These are phyloP conservation scores for Pichia sp. DNA, from an alignment of 1,139 yeast genomes.

Conservation along the genomic window DNA sequence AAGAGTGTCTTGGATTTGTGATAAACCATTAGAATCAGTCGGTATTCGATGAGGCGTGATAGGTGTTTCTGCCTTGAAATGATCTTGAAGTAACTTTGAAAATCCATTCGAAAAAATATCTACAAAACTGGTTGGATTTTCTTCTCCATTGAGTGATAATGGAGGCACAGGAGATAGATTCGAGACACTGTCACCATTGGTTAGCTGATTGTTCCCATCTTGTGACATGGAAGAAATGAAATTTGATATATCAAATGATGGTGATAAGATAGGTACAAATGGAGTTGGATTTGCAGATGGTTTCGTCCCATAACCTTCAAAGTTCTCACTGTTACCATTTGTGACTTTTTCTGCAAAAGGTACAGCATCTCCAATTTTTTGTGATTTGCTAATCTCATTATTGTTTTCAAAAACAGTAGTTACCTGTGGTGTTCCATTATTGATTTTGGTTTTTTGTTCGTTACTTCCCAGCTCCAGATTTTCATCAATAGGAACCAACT, in stretches of 20 bases:
- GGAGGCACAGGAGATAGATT: constrained; percentile 4
- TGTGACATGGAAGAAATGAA: background rate
- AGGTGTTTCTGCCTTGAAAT: constrained; percentile 17
- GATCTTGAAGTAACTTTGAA: constrained; percentile 24
- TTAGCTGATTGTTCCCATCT: background rate
- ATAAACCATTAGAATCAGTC: background rate
- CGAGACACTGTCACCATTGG: background rate
- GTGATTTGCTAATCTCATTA: too few species aligned
- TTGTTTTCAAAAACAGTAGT: too few species aligned
- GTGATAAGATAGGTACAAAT: background rate
- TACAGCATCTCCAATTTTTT: too few species aligned
- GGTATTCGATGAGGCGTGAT: too few species aligned
- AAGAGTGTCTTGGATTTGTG: constrained; percentile 19
- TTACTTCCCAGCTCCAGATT: too few species aligned
- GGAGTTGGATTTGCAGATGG: background rate
- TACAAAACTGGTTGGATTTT: constrained; percentile 12
- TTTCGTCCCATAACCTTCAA: background rate
- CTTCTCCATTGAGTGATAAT: constrained; percentile 17
- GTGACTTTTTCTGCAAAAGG: too few species aligned
- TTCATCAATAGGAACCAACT: background rate
- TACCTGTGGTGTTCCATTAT: too few species aligned
- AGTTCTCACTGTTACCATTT: too few species aligned
- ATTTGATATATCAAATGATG: constrained; percentile 4
- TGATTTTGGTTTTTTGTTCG: too few species aligned
- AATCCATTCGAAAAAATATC: constrained; percentile 27